Conservation (phyloP, 2,329 filamentous ascomycete species). For the Ophiosphaerella herpotricha region DNA sequence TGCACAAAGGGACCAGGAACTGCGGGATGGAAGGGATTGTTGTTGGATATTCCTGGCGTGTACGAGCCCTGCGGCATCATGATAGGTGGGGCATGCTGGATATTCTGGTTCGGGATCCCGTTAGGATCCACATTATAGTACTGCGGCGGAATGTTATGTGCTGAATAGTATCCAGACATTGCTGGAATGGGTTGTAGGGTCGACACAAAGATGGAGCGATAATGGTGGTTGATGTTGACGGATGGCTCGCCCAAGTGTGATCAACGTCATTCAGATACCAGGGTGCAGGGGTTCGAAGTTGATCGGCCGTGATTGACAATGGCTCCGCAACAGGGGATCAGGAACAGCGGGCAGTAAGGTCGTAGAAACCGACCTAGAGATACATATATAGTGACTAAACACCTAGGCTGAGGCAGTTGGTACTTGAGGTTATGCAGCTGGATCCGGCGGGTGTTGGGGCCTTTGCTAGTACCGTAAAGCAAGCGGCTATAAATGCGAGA, state of each 20-base stretch:
- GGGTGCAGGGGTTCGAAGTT: conserved; percentile 38
- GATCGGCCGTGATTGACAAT: conserved; percentile 41
- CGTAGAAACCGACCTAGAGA: conserved; percentile 19
- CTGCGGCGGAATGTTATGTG: conserved; percentile 39
- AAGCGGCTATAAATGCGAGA: conserved; percentile 38
- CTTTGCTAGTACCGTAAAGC: conserved; percentile 41
- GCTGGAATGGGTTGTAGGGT: conserved; percentile 17
- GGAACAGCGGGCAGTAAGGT: conserved; percentile 27
- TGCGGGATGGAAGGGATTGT: conserved; percentile 39
- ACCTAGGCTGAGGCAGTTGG: conserved; percentile 25
- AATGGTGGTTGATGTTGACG: conserved; percentile 29
- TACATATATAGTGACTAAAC: conserved; percentile 15
- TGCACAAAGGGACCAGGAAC: conserved; percentile 37
- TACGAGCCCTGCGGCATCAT: conserved; percentile 38
- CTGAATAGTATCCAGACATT: conserved; percentile 47
- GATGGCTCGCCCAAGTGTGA: conserved; percentile 32
- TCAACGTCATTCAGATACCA: conserved; percentile 46
- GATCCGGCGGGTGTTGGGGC: conserved; percentile 35
- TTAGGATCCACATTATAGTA: conserved; percentile 44
- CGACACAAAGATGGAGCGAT: conserved; percentile 20
- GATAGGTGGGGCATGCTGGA: conserved; percentile 31
- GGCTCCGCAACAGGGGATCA: conserved; percentile 33
- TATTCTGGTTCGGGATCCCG: conserved; percentile 24
- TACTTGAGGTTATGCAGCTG: conserved; percentile 33
- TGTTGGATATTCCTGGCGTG: conserved; percentile 34